Base-by-base conservation (phyloP, 176 grass and related monocot genomes). In the Metroxylon sagu region DNA sequence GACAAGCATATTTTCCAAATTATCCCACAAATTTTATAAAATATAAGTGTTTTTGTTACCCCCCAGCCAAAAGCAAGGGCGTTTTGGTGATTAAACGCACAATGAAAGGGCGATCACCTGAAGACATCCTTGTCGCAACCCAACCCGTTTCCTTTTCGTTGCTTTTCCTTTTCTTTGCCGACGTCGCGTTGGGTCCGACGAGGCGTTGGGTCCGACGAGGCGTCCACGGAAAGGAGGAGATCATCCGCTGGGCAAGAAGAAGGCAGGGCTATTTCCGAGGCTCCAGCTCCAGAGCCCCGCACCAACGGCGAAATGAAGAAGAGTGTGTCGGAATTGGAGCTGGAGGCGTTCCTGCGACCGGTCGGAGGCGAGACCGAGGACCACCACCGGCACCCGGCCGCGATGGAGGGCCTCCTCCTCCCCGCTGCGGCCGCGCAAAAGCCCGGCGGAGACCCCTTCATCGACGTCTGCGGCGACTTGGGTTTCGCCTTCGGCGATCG, bases 251-350 rank as follows among this genome's bases (percentile, higher is more conserved):
- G 6, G 31, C 31, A 7, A 35, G 31, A 35, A 35, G 31, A 35
- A 35, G 8, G 31, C 31, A 35, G 0, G 28, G 4, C 3, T 5
- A 3, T 5, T 29, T 29, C 3, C 3, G 4, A 29, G 31, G 8
- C 6, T 8, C 31, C 31, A 35, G 31, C 31, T 43, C 35, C 35
- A 12, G 35, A 43, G 10, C 35, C 12, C 1, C 35, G 2, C 35
- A 43, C 7, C 10, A 12, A 49, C 29, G 48, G 19, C 29, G 60
- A 19, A 73, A 97, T 97, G 92, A 85, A 88, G 81, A 91, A 78
- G 84, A 88, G 81, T 67, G 4, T 73, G 19, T 97, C 83, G 54
- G 86, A 90, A 65, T 61, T 80, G 77, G 25, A 69, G 16, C 69
- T 88, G 68, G 86, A 87, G 68, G 83, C 83, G 54, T 78, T 90